These are phyloP conservation scores for Solanum chiquidenum DNA, from an alignment of 257 asterid genomes.

Conservation along the genomic window DNA sequence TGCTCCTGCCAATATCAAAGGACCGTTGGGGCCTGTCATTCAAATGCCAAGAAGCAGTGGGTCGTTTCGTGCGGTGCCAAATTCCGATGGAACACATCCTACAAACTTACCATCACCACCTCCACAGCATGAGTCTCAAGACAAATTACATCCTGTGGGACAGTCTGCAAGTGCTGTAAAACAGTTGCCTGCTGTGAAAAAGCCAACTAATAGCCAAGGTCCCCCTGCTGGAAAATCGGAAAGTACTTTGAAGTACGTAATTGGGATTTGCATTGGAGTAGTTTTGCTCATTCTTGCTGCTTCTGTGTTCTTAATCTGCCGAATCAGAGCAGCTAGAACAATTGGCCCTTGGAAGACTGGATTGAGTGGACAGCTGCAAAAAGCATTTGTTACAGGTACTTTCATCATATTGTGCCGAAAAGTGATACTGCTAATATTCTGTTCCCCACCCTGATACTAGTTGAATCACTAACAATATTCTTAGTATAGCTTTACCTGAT, in stretches of 20 bases:
- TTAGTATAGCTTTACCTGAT: not conserved
- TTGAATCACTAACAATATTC: not conserved
- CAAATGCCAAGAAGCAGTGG: slow-evolving; percentile 81
- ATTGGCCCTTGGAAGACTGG: slow-evolving; percentile 89
- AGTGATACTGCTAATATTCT: not conserved
- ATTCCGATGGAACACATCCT: slow-evolving; percentile 5
- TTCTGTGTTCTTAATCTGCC: slow-evolving; percentile 25
- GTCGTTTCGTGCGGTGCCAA: slow-evolving; percentile 72
- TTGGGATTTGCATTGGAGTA: slow-evolving; percentile 27
- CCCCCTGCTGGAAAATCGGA: slow-evolving; percentile 8
- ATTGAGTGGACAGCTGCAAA: slow-evolving; percentile 90
- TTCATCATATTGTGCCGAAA: not conserved
- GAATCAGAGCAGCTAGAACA: slow-evolving; percentile 49
- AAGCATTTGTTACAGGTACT: slow-evolving; percentile 79
- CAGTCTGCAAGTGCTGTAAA: not conserved
- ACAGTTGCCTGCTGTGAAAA: not conserved
- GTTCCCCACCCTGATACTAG: not conserved
- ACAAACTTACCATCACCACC: slow-evolving; percentile 17
- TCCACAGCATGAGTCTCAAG: slow-evolving; percentile 3
- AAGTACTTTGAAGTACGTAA: slow-evolving; percentile 29
- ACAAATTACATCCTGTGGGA: not conserved
- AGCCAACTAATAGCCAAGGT: slow-evolving; percentile 7
- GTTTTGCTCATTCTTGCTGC: slow-evolving; percentile 27
- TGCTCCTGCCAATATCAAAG: slow-evolving; percentile 19
- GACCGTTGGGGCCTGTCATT: slow-evolving; percentile 9